Evolutionary conservation across 2,329 filamentous ascomycete genomes (phyloP), one percentile per base, ranked within the genome.

Genomic region (Escovopsis sp.): DNA sequence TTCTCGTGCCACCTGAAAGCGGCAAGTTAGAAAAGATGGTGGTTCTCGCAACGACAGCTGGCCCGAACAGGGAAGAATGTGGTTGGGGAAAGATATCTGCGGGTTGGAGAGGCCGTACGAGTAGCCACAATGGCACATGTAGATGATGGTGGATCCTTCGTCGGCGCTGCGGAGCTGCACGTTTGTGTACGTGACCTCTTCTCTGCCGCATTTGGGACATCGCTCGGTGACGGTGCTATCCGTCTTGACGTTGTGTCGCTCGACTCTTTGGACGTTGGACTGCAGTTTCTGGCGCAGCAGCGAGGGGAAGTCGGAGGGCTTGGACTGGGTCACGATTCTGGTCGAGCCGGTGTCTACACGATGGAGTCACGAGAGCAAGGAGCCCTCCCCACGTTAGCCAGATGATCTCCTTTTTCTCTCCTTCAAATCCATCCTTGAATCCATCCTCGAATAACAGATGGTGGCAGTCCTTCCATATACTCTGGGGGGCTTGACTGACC

Each of bases 101-200:
- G 12, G 13, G 9, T 33, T 19, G 28, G 32, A 39, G 35, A 7
- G 37, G 40, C 57, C 76, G 48, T 71, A 87, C 79, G 81, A 87
- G 59, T 84, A 66, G 39, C 84, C 83, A 54, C 87, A 94, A 39
- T 86, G 76, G 60, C 87, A 94, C 40, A 70, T 79, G 60, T 85
- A 94, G 51, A 94, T 92, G 36, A 94, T 74, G 1, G 88, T 94
- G 44, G 79, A 84, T 41, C 90, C 90, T 72, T 96, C 88, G 56
- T 98, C 90, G 36, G 88, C 90, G 65, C 86, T 78, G 47, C 88
- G 79, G 49, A 94, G 63, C 56, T 98, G 90, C 41, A 85, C 74
- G 3, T 80, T 80, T 34, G 84, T 81, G 55, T 79, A 96, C 47
- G 76, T 80, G 57, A 96, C 85, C 53, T 93, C 79, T 35, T 76